Conservation (phyloP, 2,329 filamentous ascomycete genomes). For the Lecanicillium sp. region DNA sequence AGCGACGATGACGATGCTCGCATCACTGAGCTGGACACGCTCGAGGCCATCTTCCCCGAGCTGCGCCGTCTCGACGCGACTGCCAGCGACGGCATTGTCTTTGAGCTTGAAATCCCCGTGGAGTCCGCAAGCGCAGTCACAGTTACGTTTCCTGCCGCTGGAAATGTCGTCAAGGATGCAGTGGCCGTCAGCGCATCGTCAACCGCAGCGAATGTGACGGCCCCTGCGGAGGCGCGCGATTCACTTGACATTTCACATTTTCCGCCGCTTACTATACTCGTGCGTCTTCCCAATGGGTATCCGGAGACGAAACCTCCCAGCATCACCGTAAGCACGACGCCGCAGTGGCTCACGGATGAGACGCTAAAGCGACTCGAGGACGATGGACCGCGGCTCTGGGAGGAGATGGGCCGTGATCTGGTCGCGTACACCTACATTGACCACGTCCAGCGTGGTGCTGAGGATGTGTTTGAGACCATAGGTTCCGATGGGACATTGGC, state of each 20-base stretch:
- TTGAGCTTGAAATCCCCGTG: slow-evolving; percentile 51
- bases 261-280: slow-evolving; percentile 46
- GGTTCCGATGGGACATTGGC: slow-evolving; percentile 39
- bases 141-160: slow-evolving; percentile 46
- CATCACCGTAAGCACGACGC: slow-evolving; percentile 43
- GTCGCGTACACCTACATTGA: slow-evolving; percentile 59
- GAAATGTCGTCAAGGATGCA: slow-evolving; percentile 11
- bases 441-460: slow-evolving; percentile 49
- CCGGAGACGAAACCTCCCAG: slow-evolving; percentile 44
- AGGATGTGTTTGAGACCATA: slow-evolving; percentile 53
- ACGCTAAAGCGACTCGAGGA: slow-evolving; percentile 42
- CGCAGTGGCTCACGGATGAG: slow-evolving; percentile 47
- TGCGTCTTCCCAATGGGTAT: slow-evolving; percentile 51
- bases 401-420: slow-evolving; percentile 51
- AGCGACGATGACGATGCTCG: slow-evolving; percentile 8
- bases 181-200: slow-evolving; percentile 6
- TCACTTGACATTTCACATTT: slow-evolving; percentile 48
- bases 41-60: slow-evolving; percentile 57
- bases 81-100: slow-evolving; percentile 33
- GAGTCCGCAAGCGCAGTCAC: slow-evolving; percentile 45
- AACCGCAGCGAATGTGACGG: too few species aligned
- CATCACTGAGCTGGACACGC: slow-evolving; percentile 14
- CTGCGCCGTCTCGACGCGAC: slow-evolving; percentile 35
- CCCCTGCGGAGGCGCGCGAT: slow-evolving; percentile 22
- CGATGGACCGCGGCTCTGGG: slow-evolving; percentile 49